Percentiles rank a stretch among this genome's conserved stretches.
phyloP scores from a whole-genome alignment of 352 stramenopile species.

The Globisporangium echinulatum region DNA sequence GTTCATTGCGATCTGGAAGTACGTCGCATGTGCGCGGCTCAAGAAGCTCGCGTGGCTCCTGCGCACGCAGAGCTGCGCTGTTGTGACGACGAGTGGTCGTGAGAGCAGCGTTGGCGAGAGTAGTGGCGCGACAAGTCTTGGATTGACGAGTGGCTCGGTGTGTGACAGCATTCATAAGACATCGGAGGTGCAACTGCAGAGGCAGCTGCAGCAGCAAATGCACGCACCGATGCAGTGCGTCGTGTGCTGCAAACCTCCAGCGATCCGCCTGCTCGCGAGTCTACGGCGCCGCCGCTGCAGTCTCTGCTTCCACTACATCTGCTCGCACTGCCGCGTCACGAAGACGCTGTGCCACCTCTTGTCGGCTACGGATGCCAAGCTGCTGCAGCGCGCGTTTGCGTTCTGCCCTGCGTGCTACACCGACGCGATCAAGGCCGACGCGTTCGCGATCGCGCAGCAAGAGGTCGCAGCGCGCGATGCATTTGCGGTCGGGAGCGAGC shows the following conservation, averaged over 20 bases:
- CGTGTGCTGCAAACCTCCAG: conserved; percentile 1
- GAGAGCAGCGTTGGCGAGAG: background rate
- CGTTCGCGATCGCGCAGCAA: conserved; percentile 17
- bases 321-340: conserved; percentile 7
- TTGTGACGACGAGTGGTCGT: background rate
- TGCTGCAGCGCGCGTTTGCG: conserved; percentile 1
- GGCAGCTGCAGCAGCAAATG: background rate
- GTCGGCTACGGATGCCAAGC: background rate
- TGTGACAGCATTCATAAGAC: no score
- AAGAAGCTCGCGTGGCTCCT: conserved; percentile 15
- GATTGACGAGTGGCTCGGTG: no score
- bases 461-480: conserved; percentile 12
- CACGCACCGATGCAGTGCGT: conserved; percentile 2
- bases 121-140: background rate
- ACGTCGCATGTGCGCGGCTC: conserved; percentile 1
- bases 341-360: conserved; percentile 6
- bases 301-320: conserved; percentile 8
- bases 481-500: conserved; percentile 3
- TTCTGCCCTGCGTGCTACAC: conserved; percentile 20
- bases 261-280: background rate
- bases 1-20: conserved; percentile 21
- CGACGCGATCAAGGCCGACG: conserved; percentile 13
- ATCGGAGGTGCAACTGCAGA: no score
- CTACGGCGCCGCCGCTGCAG: conserved; percentile 7
- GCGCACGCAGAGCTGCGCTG: background rate